Percentiles rank a stretch among this genome's conserved stretches.
phyloP scores from a whole-genome alignment of 2,329 filamentous ascomycete genomes.

The Monosporascus ibericus region DNA sequence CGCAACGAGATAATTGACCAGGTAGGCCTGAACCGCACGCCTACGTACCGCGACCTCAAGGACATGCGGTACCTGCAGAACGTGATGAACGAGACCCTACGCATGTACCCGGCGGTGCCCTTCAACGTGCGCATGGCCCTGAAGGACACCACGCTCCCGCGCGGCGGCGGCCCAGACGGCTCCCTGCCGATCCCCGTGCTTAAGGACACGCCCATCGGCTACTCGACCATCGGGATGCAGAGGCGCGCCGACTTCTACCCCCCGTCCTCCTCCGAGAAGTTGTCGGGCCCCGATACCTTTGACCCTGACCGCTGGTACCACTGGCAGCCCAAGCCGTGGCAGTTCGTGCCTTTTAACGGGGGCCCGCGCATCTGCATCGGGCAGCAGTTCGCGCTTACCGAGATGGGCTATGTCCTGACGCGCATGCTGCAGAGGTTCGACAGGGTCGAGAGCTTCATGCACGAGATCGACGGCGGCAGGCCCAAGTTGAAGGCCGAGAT shows the following conservation, averaged over 20 bases:
- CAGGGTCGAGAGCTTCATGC: constrained; percentile 52
- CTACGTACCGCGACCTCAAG: constrained; percentile 78
- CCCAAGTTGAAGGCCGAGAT: constrained; percentile 54
- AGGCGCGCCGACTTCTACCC: constrained; percentile 60
- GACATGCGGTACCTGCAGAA: constrained; percentile 76
- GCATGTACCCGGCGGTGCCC: constrained; percentile 72
- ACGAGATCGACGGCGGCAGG: constrained; percentile 44
- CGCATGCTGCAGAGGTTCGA: constrained; percentile 68
- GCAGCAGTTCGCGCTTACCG: constrained; percentile 75
- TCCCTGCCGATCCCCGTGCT: constrained; percentile 56
- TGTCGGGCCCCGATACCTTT: constrained; percentile 45
- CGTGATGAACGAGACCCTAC: constrained; percentile 70
- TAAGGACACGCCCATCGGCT: constrained; percentile 60
- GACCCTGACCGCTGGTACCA: constrained; percentile 61
- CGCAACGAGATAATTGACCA: constrained; percentile 64
- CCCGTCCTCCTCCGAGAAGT: constrained; percentile 31
- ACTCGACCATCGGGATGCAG: constrained; percentile 68
- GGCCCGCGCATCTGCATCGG: constrained; percentile 70
- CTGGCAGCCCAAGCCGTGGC: constrained; percentile 61
- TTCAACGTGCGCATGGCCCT: constrained; percentile 72
- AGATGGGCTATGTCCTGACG: constrained; percentile 68
- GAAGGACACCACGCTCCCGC: constrained; percentile 67
- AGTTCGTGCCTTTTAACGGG: constrained; percentile 71
- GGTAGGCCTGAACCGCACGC: constrained; percentile 56
- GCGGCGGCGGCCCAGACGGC: constrained; percentile 61